Evolutionary conservation across 805 yeast species (phyloP), one percentile per base, ranked within the genome.

Genomic region (Sugiyamaella floridensis): DNA sequence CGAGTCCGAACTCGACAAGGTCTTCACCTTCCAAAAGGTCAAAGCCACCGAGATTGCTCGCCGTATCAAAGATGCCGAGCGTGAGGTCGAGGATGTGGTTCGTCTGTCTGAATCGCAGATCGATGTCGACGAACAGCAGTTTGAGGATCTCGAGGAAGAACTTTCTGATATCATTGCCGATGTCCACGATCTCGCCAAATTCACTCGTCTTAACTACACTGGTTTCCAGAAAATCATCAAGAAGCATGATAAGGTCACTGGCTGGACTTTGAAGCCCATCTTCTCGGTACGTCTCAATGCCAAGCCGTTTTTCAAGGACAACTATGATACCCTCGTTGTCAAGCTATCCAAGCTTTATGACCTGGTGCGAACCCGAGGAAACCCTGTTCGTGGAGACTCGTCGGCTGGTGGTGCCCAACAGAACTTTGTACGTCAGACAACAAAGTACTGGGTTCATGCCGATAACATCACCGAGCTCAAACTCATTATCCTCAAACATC

Each of bases 391-490:
- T 63, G 98, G 98, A 58, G 99, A 93, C 71, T 83, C 96, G 3
- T 68, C 97, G 4, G 97, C 99, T n/a, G 99, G 99, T 65, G 99
- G 99, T 44, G 78, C 85, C 43, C 97, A 90, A 76, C 99, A 93
- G 70, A 93, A 93, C 73, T 93, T 93, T 64, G 98, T 93, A 45
- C 85, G 99, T 71, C 99, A 93, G 72, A 93, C 99, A 18, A 93
- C 99, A 7, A 93, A 93, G 67, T 93, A 93, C 72, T 93, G 99
- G 99, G 98, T 93, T 32, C 99, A 93, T 66, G 97, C 97, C 2
- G 98, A 93, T 70, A 92, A 93, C 69, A 89, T 93, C 67, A 93
- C 98, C 14, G 98, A 93, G 74, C 79, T 93, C 69, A 93, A 93
- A 73, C 80, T 93, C 65, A 85, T 89, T 58, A 84, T 93, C 58